Evolutionary conservation across 768 basidiomycete species (phyloP), one percentile per base, ranked within the genome.

Genomic region (Suillus luteus): DNA sequence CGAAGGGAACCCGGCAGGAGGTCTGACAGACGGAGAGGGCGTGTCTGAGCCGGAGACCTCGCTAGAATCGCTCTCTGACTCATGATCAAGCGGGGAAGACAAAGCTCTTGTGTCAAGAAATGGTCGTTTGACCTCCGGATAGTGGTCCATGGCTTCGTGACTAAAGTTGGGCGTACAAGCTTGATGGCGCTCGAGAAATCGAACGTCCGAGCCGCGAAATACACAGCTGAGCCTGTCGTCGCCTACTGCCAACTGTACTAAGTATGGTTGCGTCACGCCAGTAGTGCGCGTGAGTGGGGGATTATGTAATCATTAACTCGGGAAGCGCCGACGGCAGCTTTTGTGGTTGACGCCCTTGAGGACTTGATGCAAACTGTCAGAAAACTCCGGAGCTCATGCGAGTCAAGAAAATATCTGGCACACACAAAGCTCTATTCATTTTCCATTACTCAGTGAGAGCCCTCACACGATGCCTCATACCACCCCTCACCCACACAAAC

Each of bases 141-240:
- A 44, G 60, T 62, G 60, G 15, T 61, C 60, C 40, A 61, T 60
- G 17, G 3, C 8, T 37, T 63, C 41, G 55, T 62, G 24, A 35
- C 40, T 60, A 12, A 38, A 38, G 55, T 17, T 17, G 9, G 15
- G 40, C 17, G 17, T 57, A 17, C 19, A 19, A n/a, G 27, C 38
- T 58, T 41, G 5, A 58, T 27, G 10, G 6, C 22, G 8, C 38
- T 40, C 24, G 3, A 49, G 5, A 19, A 17, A 52, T 52, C 1
- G 2, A 52, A 31, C 17, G 51, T 52, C 51, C 9, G 17, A 52
- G 27, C 15, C 15, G 27, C 0, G 86, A 83, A 24, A 88, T 27
- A 52, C 4, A 67, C 70, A 86, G 88, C 5, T 81, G 81, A 24
- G 79, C 38, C 22, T 57, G 37, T 57, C 55, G 55, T 40, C 76